phyloP scores from a whole-genome alignment of 306 rosid species.

The Pachyrhizus erosus region DNA sequence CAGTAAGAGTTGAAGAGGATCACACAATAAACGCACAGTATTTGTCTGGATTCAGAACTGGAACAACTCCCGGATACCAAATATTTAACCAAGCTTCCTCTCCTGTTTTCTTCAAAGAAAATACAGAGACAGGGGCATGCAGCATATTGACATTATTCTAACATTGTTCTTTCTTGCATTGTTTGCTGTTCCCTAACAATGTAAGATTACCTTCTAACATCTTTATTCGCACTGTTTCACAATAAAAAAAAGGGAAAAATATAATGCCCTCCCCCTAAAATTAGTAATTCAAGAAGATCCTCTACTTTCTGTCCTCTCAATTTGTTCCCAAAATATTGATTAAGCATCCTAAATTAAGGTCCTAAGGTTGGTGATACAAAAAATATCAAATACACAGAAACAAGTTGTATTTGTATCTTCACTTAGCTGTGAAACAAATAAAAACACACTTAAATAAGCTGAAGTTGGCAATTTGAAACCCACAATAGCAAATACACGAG shows the following conservation, averaged over 20 bases:
- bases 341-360: conserved; percentile 3
- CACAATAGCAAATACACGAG: neutral
- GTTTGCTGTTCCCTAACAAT: conserved; percentile 7
- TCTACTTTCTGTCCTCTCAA: neutral
- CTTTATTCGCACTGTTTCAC: neutral
- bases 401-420: neutral
- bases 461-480: conserved; percentile 14
- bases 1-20: conserved; percentile 6
- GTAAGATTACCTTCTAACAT: neutral
- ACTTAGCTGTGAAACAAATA: conserved; percentile 2
- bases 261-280: neutral
- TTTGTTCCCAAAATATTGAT: conserved; percentile 8
- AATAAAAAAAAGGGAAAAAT: neutral
- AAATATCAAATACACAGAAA: neutral
- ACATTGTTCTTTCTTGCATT: conserved; percentile 5
- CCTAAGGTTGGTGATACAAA: neutral
- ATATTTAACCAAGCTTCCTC: conserved; percentile 15
- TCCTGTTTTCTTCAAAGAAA: conserved; percentile 22
- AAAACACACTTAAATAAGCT: conserved; percentile 25
- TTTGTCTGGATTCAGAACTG: conserved; percentile 28
- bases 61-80: conserved; percentile 14
- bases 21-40: neutral
- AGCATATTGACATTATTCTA: neutral
- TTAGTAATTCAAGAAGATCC: neutral
- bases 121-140: neutral